Base-by-base conservation (phyloP, 345 rosid genomes). In the Brassica carinata region DNA sequence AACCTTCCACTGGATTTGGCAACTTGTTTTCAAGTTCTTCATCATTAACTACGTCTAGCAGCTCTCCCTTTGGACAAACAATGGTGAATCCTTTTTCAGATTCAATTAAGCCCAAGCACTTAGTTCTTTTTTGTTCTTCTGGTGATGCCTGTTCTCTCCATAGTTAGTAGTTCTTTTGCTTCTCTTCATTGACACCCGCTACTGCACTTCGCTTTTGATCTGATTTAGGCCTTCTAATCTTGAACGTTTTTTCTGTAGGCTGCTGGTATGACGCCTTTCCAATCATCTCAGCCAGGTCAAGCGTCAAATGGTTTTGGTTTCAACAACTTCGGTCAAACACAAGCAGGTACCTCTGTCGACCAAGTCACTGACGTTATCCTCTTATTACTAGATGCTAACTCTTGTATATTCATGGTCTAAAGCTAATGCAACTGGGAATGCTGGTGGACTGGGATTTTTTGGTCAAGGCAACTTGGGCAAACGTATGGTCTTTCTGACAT, bases 401-500 rank as follows among this genome's bases (percentile, higher is more conserved):
- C 73, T 77, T 59, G 33, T 69, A 45, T 31, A 71, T 84, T n/a
- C 31, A 2, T 73, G 45, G 45, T 30, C 70, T 84, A 30, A 82
- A 91, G 90, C 85, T 74, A 85, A 85, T 75, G 29, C 87, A 51
- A 77, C 84, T 69, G 86, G 80, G 71, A 83, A 79, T 83, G 77
- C 88, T 78, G 90, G 93, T 77, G 76, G 82, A 58, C 82, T 84
- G 68, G 82, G 88, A 76, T 78, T 87, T 29, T 85, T 76, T n/a
- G 89, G 91, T 70, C 99, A 87, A 85, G 85, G 75, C 79, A 87
- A 81, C 82, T 81, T n/a, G 92, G 92, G 67, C 91, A 90, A 85
- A 51, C 43, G 97, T 93, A 90, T 63, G 92, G 84, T 76, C 75
- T 79, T 33, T 34, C 34, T 80, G 61, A 55, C 61, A 69, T 62